Conservation (phyloP, 2,329 filamentous ascomycete genomes). For the Exophiala viscosa region DNA sequence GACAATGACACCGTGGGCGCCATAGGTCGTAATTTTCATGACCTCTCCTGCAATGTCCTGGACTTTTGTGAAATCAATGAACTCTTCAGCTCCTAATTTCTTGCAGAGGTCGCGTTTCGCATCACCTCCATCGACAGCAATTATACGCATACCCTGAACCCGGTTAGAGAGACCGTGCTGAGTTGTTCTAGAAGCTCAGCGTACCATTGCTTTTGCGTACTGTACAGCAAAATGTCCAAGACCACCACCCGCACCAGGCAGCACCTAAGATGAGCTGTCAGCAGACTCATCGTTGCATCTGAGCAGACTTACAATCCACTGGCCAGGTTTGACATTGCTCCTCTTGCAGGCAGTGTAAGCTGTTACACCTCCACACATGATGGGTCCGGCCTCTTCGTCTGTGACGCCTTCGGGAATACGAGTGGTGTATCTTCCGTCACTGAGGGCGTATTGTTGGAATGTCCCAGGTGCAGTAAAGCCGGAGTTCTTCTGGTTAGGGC, state of each 20-base stretch:
- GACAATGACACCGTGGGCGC: slow-evolving; percentile 38
- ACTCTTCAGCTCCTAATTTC: slow-evolving; percentile 37
- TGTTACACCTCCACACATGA: slow-evolving; percentile 40
- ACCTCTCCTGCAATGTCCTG: slow-evolving; percentile 37
- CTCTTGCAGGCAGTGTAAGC: slow-evolving; percentile 40
- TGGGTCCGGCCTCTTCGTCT: slow-evolving; percentile 38
- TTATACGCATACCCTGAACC: slow-evolving; percentile 35
- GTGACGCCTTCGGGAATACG: slow-evolving; percentile 36
- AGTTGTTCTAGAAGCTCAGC: neutral
- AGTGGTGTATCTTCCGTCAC: slow-evolving; percentile 36
- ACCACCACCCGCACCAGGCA: slow-evolving; percentile 32
- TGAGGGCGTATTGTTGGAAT: slow-evolving; percentile 37
- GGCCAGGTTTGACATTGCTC: slow-evolving; percentile 33
- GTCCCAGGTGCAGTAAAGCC: slow-evolving; percentile 39
- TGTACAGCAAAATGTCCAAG: slow-evolving; percentile 33
- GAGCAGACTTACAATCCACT: slow-evolving; percentile 29
- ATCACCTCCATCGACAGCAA: slow-evolving; percentile 38
- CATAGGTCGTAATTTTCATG: slow-evolving; percentile 35
- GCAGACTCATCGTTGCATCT: neutral
- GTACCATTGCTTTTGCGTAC: slow-evolving; percentile 34
- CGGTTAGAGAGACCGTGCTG: neutral
- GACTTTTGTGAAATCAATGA: slow-evolving; percentile 36
- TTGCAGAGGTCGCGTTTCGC: slow-evolving; percentile 37
- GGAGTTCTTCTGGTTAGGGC: slow-evolving; percentile 35
- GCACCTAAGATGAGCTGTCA: slow-evolving; percentile 11